Conservation (phyloP, 305 asterid genomes). For the Solanum hybrid region DNA sequence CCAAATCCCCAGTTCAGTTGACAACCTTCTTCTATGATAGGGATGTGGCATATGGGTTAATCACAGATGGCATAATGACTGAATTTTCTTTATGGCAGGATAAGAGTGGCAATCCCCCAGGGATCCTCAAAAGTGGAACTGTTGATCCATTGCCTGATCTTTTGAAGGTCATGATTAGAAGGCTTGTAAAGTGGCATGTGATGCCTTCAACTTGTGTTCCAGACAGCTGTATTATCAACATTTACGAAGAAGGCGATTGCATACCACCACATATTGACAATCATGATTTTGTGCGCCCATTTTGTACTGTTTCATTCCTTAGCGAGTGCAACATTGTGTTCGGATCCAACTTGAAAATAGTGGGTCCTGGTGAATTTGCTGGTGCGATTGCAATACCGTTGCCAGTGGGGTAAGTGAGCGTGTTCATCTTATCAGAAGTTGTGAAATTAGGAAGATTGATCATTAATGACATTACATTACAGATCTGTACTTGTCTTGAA, state of each 20-base stretch:
- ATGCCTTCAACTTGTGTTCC: constrained; percentile 86
- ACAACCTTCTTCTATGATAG: neutral
- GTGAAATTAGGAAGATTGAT: neutral
- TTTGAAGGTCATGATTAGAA: constrained; percentile 72
- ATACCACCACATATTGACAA: constrained; percentile 95
- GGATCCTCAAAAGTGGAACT: constrained; percentile 50
- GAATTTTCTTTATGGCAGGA: constrained; percentile 42
- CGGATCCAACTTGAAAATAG: constrained; percentile 60
- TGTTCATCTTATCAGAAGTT: neutral
- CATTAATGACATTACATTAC: constrained; percentile 16
- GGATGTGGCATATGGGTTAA: neutral
- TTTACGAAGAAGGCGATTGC: constrained; percentile 88
- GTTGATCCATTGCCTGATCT: constrained; percentile 84
- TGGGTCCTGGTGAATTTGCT: constrained; percentile 66
- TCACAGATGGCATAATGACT: neutral
- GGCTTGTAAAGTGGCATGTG: constrained; percentile 82
- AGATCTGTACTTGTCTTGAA: constrained; percentile 88
- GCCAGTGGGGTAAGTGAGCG: constrained; percentile 76
- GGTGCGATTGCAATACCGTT: constrained; percentile 56
- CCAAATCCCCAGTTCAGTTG: neutral
- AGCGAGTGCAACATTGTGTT: constrained; percentile 75
- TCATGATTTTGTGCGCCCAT: constrained; percentile 86
- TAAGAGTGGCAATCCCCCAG: constrained; percentile 77
- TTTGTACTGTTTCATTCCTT: constrained; percentile 86
- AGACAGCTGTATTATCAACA: constrained; percentile 86